These are phyloP conservation scores for Cadophora luteo-olivacea DNA, from an alignment of 2,329 filamentous ascomycete species.

Conservation along the genomic window DNA sequence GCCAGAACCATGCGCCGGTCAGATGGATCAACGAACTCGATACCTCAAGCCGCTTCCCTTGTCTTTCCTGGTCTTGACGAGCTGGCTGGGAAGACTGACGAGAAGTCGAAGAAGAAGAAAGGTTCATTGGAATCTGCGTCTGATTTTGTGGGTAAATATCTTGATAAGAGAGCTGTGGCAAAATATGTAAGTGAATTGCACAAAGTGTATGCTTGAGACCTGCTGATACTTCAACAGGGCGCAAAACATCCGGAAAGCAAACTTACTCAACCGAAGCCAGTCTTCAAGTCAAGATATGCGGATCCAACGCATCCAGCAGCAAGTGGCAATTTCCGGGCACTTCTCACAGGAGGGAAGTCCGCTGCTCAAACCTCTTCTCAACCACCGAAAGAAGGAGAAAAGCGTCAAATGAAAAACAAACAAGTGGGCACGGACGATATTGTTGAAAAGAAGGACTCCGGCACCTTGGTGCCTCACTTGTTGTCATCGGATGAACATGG, in stretches of 20 bases:
- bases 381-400: background rate
- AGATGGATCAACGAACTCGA: background rate
- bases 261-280: conserved; percentile 21
- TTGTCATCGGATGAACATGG: background rate
- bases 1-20: background rate
- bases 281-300: conserved; percentile 54
- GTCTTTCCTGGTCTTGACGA: conserved; percentile 47
- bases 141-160: conserved; percentile 29
- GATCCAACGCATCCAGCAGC: conserved; percentile 58
- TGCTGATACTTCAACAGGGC: background rate
- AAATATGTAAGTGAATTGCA: conserved; percentile 28
- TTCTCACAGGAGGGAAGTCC: conserved; percentile 27
- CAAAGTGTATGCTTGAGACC: background rate
- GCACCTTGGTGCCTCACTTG: background rate
- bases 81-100: conserved; percentile 31
- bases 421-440: background rate
- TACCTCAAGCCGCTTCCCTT: conserved; percentile 47
- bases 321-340: conserved; percentile 45
- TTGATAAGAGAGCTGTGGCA: conserved; percentile 30
- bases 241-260: background rate
- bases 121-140: conserved; percentile 20
- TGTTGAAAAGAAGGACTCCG: background rate
- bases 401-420: background rate
- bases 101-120: conserved; percentile 24
- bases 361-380: background rate